A percentile compares a stretch with the other conserved stretches of the same genome.
phyloP scores from a whole-genome alignment of 257 asterid genomes.

The Solanum clarkiae region DNA sequence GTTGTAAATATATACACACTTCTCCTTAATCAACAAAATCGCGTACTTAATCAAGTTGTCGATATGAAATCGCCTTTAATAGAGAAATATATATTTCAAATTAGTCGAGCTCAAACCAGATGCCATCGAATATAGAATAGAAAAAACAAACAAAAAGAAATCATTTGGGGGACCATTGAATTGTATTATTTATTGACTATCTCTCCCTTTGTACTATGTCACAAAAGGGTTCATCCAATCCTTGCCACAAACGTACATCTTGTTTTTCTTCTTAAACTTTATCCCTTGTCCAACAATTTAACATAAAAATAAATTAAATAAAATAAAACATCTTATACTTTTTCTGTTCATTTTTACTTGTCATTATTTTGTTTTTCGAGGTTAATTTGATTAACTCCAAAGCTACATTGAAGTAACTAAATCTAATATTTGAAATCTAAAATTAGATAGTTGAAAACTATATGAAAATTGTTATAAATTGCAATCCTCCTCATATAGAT shows the following conservation, averaged over 20 bases:
- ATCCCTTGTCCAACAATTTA: background rate
- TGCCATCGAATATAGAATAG: too few species aligned
- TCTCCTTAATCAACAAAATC: background rate
- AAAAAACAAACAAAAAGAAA: background rate
- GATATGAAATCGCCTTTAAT: too few species aligned
- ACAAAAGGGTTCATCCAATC: slow-evolving; percentile 39
- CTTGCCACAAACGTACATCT: slow-evolving; percentile 32
- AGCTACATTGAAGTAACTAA: too few species aligned
- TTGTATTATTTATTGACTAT: slow-evolving; percentile 28
- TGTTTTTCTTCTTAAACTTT: background rate
- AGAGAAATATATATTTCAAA: too few species aligned
- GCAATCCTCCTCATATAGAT: too few species aligned
- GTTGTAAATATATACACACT: background rate
- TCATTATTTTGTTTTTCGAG: too few species aligned
- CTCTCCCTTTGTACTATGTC: slow-evolving; percentile 26
- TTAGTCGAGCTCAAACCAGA: background rate
- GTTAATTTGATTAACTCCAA: too few species aligned
- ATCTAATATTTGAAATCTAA: too few species aligned
- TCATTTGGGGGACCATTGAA: slow-evolving; percentile 38
- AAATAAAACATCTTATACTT: background rate
- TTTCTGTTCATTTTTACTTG: too few species aligned
- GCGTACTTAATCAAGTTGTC: background rate
- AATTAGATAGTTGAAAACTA: too few species aligned
- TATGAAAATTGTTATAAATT: too few species aligned
- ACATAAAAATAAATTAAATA: background rate